Conservation (phyloP, 257 asterid genomes). For the Jasminum sambac region DNA sequence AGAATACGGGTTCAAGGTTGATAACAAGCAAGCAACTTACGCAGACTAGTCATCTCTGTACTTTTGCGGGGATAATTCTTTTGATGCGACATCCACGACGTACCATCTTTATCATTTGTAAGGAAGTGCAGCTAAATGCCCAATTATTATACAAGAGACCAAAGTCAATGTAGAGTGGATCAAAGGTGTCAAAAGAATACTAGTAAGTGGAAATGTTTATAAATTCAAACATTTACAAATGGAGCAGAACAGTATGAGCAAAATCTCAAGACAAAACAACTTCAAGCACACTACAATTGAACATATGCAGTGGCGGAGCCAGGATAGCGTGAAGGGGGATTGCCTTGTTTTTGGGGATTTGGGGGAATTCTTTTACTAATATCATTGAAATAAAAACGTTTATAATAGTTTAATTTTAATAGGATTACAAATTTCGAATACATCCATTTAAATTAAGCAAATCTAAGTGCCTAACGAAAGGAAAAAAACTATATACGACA, state of each 20-base stretch:
- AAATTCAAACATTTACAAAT: slow-evolving; percentile 1
- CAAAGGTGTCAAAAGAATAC: not conserved
- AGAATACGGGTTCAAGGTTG: not conserved
- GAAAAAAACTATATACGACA: too few relatives aligned
- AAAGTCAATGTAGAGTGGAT: not conserved
- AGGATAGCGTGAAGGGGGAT: too few relatives aligned
- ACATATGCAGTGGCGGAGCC: too few relatives aligned
- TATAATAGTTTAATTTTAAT: too few relatives aligned
- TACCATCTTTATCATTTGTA: not conserved
- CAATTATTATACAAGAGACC: not conserved
- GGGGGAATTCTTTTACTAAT: too few relatives aligned
- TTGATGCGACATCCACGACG: not conserved
- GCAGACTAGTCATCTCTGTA: not conserved
- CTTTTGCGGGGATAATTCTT: not conserved
- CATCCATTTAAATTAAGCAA: too few relatives aligned
- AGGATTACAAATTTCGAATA: too few relatives aligned
- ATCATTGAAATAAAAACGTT: too few relatives aligned
- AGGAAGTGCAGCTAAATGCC: not conserved
- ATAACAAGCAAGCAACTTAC: not conserved
- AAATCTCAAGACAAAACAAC: slow-evolving; percentile 2
- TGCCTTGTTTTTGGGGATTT: too few relatives aligned
- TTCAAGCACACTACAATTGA: not conserved
- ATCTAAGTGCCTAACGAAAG: too few relatives aligned
- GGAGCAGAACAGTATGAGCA: slow-evolving; percentile 12
- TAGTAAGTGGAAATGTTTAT: not conserved